Evolutionary conservation across 495 filamentous ascomycete genomes (phyloP), one percentile per base, ranked within the genome.

Genomic region (Penicillium ochrochloron): DNA sequence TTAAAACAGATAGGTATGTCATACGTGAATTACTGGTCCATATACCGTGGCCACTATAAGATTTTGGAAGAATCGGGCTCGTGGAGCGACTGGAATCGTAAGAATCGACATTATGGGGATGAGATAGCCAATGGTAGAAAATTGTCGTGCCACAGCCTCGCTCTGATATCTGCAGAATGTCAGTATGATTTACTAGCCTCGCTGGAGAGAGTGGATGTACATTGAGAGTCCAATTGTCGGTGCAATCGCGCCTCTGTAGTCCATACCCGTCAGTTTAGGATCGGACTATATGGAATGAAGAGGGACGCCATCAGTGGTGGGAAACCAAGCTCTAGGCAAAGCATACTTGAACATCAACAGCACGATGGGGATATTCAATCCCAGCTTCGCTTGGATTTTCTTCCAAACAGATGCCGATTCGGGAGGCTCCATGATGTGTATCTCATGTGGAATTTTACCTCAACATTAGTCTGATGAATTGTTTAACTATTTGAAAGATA

Each of bases 271-370:
- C 58, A 50, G 58, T 39, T 19, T 34, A 25, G 9, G 17, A 27
- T 58, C 23, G 10, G n/a, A 44, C 25, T 27, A 44, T 31, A 44
- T 23, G 35, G 9, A 23, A 35, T 37, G 25, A 35, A 60, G 23
- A 60, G 63, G 88, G 87, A 23, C 35, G 7, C n/a, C 34, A 57
- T 35, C 15, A 39, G 17, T 37, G 33, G 33, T 35, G 33, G 33
- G 33, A 8, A 35, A 35, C 33, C 8, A 35, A 57, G 6, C 34
- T 23, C 15, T 57, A 11, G 15, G 56, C 11, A 44, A 58, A 58
- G 17, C 35, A 58, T 58, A 58, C 56, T 58, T 58, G 39, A 58
- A 41, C 56, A 58, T 58, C 35, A 58, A 27, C 39, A 58, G 56
- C 56, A 58, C 35, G 15, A 58, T 54, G 1, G 51, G 51, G 51